phyloP scores from a whole-genome alignment of 768 basidiomycete genomes.

The Floccularia luteovirens region DNA sequence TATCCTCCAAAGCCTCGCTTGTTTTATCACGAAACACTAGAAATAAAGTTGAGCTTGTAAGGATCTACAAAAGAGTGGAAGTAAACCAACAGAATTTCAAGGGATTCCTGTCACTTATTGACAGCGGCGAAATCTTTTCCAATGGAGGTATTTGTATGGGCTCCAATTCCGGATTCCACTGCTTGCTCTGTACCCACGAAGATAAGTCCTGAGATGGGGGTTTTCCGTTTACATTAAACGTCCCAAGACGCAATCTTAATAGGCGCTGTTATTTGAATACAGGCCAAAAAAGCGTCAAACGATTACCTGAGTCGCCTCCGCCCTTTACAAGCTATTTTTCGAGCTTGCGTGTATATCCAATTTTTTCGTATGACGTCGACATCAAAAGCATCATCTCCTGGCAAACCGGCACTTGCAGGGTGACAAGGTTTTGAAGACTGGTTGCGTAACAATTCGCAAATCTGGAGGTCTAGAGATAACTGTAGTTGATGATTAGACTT shows the following conservation, averaged over 20 bases:
- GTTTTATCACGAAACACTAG: constrained; percentile 1
- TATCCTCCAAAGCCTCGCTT: constrained; percentile 4
- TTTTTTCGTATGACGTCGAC: constrained; percentile 51
- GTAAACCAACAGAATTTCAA: constrained; percentile 15
- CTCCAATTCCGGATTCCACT: constrained; percentile 4
- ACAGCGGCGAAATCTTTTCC: constrained; percentile 8
- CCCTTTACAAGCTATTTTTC: constrained; percentile 24
- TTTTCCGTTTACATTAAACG: constrained; percentile 83
- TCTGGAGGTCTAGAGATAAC: constrained; percentile 43
- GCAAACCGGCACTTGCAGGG: constrained; percentile 51
- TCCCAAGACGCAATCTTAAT: constrained; percentile 59
- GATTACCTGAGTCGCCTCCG: constrained; percentile 22
- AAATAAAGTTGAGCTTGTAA: not conserved
- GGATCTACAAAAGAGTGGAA: not conserved
- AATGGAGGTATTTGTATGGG: not conserved
- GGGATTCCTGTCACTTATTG: constrained; percentile 19
- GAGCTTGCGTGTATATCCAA: constrained; percentile 48
- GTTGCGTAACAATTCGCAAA: constrained; percentile 39
- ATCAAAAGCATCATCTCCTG: constrained; percentile 56
- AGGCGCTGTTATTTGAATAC: not conserved
- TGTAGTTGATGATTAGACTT: constrained; percentile 8
- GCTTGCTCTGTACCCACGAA: constrained; percentile 47
- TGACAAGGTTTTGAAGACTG: constrained; percentile 52
- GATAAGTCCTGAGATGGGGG: constrained; percentile 66
- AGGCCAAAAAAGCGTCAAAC: not conserved